Evolutionary conservation across 2,329 filamentous ascomycete species (phyloP).

Genomic region (Zopfia rhizophila): DNA sequence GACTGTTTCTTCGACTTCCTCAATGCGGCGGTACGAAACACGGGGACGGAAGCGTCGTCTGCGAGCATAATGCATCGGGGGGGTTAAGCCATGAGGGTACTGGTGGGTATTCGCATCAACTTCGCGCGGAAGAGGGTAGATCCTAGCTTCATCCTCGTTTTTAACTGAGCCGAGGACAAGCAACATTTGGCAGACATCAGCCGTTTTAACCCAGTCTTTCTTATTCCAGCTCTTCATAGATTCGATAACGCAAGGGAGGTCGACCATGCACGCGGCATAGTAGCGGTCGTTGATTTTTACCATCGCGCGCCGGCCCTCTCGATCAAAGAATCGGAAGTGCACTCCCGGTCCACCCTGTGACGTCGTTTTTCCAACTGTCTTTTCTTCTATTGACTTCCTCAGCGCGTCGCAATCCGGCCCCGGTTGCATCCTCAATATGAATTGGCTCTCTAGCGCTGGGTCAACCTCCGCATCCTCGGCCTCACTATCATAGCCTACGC

Average conservation of each 20-base stretch:
- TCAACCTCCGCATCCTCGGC: constrained; percentile 90
- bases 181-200: constrained; percentile 90
- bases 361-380: constrained; percentile 75
- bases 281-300: constrained; percentile 74
- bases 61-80: constrained; percentile 85
- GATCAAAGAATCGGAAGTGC: constrained; percentile 79
- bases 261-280: constrained; percentile 83
- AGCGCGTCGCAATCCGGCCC: constrained; percentile 89
- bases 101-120: constrained; percentile 74
- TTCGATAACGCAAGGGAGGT: constrained; percentile 87
- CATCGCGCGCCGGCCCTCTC: constrained; percentile 77
- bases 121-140: constrained; percentile 73
- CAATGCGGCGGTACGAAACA: constrained; percentile 82
- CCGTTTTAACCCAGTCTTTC: constrained; percentile 86
- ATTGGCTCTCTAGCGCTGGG: constrained; percentile 88
- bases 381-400: constrained; percentile 77
- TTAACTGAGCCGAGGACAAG: constrained; percentile 76
- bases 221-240: constrained; percentile 95
- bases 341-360: constrained; percentile 79
- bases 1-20: constrained; percentile 84
- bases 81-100: constrained; percentile 87
- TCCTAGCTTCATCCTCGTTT: constrained; percentile 62
- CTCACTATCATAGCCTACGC: constrained; percentile 96
- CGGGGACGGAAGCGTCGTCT: constrained; percentile 86
- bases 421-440: constrained; percentile 87